These are phyloP conservation scores for Suillus ampliporus DNA, from an alignment of 768 basidiomycete genomes.

Conservation along the genomic window DNA sequence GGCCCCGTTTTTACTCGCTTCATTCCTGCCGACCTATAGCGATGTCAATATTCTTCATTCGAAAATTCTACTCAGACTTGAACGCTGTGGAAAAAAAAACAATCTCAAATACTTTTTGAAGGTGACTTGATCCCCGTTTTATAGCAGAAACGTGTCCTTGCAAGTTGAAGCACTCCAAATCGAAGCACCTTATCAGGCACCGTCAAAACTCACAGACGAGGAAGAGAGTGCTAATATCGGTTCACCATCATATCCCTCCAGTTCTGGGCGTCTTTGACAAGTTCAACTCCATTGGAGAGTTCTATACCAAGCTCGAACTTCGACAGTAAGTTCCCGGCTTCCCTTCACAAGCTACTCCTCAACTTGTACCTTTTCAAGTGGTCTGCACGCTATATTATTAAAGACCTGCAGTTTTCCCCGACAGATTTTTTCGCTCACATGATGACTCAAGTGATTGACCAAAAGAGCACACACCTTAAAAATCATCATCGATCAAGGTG, in stretches of 20 bases:
- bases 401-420: slow-evolving; percentile 18
- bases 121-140: slow-evolving; percentile 10
- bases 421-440: slow-evolving; percentile 19
- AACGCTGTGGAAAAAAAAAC: slow-evolving; percentile 17
- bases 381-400: slow-evolving; percentile 3
- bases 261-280: not conserved
- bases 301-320: slow-evolving; percentile 11
- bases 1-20: slow-evolving; percentile 13
- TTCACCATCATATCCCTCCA: not conserved
- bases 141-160: too few relatives aligned
- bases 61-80: slow-evolving; percentile 18
- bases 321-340: slow-evolving; percentile 5
- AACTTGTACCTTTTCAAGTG: slow-evolving; percentile 13
- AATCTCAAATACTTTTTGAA: slow-evolving; percentile 21
- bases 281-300: slow-evolving; percentile 13
- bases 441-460: slow-evolving; percentile 21
- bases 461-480: slow-evolving; percentile 17
- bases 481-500: slow-evolving; percentile 26
- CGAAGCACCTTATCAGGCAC: slow-evolving; percentile 10
- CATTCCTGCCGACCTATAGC: slow-evolving; percentile 13
- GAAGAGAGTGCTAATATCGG: not conserved
- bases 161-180: not conserved
- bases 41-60: slow-evolving; percentile 16
- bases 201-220: not conserved
- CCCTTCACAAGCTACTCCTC: slow-evolving; percentile 10